Evolutionary conservation across 2,329 filamentous ascomycete genomes (phyloP).

Genomic region (Aspergillus neoniger): DNA sequence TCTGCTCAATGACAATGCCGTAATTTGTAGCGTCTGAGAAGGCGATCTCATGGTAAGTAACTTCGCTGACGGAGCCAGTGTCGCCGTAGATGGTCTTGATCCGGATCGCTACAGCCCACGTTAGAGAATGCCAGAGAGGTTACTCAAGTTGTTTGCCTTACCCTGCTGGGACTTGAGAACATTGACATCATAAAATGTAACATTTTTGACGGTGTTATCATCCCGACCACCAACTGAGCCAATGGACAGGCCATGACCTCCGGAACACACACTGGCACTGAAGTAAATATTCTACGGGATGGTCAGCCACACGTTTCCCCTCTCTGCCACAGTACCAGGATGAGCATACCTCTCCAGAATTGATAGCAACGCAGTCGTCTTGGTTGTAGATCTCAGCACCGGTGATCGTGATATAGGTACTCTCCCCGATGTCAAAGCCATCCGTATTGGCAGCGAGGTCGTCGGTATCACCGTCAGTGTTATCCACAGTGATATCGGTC

Average conservation of each 20-base stretch:
- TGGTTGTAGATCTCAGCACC: slow-evolving; percentile 58
- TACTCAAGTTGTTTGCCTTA: not conserved
- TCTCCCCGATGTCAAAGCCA: slow-evolving; percentile 41
- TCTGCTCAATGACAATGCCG: not conserved
- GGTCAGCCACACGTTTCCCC: not conserved
- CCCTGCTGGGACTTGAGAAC: slow-evolving; percentile 58
- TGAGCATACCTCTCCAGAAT: slow-evolving; percentile 49
- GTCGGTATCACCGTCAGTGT: slow-evolving; percentile 54
- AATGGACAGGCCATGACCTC: slow-evolving; percentile 58
- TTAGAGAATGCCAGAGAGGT: not conserved
- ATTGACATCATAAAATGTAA: slow-evolving; percentile 52
- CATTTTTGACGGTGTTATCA: slow-evolving; percentile 56
- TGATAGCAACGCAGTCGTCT: slow-evolving; percentile 62
- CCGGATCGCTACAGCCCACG: slow-evolving; percentile 40
- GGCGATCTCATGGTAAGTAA: slow-evolving; percentile 24
- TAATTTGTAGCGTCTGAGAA: not conserved
- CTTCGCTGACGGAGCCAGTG: slow-evolving; percentile 43
- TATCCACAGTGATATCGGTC: slow-evolving; percentile 58
- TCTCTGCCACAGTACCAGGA: too few relatives aligned
- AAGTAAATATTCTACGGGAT: slow-evolving; percentile 17
- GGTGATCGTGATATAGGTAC: slow-evolving; percentile 52
- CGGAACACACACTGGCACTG: slow-evolving; percentile 32
- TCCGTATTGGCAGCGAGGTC: slow-evolving; percentile 56
- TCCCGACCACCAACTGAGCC: slow-evolving; percentile 59
- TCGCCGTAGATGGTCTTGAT: slow-evolving; percentile 59